These are phyloP conservation scores for Globisporangium cystogenes DNA, from an alignment of 352 stramenopile genomes.

Conservation along the genomic window DNA sequence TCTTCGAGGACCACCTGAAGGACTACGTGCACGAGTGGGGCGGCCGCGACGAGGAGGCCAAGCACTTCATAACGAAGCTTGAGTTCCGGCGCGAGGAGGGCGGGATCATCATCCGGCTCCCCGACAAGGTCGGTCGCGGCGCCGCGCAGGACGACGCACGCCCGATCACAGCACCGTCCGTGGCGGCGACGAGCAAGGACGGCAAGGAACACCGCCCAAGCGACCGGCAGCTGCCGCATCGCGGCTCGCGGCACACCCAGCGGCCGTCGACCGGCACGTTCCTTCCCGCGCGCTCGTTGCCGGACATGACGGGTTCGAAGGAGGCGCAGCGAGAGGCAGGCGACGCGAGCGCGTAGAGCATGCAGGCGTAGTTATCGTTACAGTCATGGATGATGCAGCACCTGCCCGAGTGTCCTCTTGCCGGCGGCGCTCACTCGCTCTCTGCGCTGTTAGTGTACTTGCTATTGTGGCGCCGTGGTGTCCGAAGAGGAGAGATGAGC, in stretches of 20 bases:
- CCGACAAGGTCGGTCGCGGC: slow-evolving; percentile 22
- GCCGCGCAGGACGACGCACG: not conserved
- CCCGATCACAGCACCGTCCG: not conserved
- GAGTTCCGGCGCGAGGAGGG: slow-evolving; percentile 57
- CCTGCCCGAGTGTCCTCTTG: not conserved
- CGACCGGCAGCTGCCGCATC: slow-evolving; percentile 3
- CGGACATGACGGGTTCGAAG: not conserved
- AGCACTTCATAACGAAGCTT: slow-evolving; percentile 42
- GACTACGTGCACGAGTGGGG: slow-evolving; percentile 40
- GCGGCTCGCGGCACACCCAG: slow-evolving; percentile 10
- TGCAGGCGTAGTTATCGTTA: not conserved
- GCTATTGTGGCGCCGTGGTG: not conserved
- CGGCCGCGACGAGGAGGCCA: slow-evolving; percentile 29
- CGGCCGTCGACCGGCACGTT: not conserved
- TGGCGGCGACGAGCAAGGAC: slow-evolving; percentile 1
- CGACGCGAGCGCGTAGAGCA: no score
- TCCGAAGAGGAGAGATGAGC: not conserved
- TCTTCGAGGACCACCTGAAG: slow-evolving; percentile 53
- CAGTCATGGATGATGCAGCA: not conserved
- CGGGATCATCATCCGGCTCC: slow-evolving; percentile 64
- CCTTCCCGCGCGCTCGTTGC: not conserved
- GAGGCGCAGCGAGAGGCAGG: not conserved
- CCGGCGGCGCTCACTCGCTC: not conserved
- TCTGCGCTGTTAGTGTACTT: not conserved
- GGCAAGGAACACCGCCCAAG: slow-evolving; percentile 6